Evolutionary conservation across 228 moss, liverwort and hornwort genomes (phyloP).

Genomic region (Sphagnum magellanicum): DNA sequence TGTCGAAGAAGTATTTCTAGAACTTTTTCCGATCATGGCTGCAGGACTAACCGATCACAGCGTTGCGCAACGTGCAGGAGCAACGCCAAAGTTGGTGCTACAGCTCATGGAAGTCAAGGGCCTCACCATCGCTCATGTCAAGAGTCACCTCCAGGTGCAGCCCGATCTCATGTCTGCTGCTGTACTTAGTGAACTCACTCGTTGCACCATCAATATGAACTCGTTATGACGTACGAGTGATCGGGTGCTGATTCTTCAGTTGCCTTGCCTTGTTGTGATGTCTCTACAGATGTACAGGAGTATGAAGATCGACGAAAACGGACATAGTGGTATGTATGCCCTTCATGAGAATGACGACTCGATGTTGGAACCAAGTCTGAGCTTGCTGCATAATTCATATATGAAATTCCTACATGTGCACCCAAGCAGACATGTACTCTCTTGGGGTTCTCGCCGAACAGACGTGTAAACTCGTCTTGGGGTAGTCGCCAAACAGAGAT

Average conservation of each 20-base stretch:
- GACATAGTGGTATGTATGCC: conserved; percentile 50
- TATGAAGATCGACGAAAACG: conserved; percentile 83
- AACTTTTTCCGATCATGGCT: no score
- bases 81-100: conserved; percentile 73
- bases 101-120: conserved; percentile 82
- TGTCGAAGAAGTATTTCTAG: no score
- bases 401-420: no score
- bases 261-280: not conserved
- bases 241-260: no score
- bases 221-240: no score
- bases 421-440: no score
- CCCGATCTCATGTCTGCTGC: conserved; percentile 13
- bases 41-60: no score
- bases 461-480: no score
- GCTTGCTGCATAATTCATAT: not conserved
- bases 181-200: not conserved
- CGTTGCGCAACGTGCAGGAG: conserved; percentile 31
- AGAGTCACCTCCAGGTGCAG: conserved; percentile 70
- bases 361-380: not conserved
- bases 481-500: no score
- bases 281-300: conserved; percentile 70
- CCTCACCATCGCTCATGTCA: conserved; percentile 76
- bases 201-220: not conserved
- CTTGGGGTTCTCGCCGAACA: no score
- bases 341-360: not conserved